Evolutionary conservation across 176 grass and related monocot species (phyloP).

Genomic region (Poa annua): DNA sequence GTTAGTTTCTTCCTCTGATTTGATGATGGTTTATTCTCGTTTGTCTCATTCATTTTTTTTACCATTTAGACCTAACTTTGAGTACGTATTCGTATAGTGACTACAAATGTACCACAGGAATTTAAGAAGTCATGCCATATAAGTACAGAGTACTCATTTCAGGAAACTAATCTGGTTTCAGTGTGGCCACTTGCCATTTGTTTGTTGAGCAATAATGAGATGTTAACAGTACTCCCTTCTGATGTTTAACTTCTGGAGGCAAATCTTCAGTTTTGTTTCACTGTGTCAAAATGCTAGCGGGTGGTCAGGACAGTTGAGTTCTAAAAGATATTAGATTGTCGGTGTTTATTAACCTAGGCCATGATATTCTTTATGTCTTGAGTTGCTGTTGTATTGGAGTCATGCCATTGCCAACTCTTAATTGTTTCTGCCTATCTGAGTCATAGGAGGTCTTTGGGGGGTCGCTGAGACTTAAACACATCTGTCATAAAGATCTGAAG

Average conservation of each 20-base stretch:
- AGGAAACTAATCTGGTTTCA: not conserved
- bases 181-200: not conserved
- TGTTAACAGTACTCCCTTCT: not conserved
- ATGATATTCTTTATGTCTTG: not conserved
- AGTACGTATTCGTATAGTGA: not conserved
- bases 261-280: slow-evolving; percentile 3
- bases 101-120: not conserved
- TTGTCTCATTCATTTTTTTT: not conserved
- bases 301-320: not conserved
- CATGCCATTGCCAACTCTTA: not conserved
- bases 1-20: not conserved
- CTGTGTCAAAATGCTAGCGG: not conserved
- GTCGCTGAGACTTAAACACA: not conserved
- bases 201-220: slow-evolving; percentile 2
- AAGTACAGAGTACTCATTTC: not conserved
- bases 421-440: not conserved
- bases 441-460: not conserved
- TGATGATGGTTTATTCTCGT: not conserved
- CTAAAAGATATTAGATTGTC: not conserved
- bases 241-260: not conserved
- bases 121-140: not conserved
- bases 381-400: not conserved
- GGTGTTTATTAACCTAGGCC: not conserved
- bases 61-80: not conserved
- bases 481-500: not conserved